Conservation (phyloP, 176 grass and related monocot genomes). For the Ampelocalamus luodianensis region DNA sequence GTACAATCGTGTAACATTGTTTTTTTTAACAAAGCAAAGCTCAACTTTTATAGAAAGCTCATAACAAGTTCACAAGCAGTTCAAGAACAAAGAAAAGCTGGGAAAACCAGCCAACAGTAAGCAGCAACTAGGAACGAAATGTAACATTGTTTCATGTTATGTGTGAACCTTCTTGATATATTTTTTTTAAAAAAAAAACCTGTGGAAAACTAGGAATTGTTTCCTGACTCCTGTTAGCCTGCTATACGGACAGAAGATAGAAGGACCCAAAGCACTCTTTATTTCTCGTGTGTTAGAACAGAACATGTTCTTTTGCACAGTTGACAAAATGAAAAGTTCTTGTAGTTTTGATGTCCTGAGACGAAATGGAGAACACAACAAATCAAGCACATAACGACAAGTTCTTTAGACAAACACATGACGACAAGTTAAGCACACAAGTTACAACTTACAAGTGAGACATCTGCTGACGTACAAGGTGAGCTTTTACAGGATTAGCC, state of each 20-base stretch:
- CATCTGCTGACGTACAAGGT: slow-evolving; percentile 31
- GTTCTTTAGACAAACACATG: not conserved
- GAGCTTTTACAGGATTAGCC: slow-evolving; percentile 39
- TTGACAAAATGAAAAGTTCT: not conserved
- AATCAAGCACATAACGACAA: slow-evolving; percentile 7
- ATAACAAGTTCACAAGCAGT: no score
- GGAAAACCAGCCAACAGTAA: no score
- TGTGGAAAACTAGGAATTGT: not conserved
- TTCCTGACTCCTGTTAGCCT: not conserved
- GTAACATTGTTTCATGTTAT: not conserved
- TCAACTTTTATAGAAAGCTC: no score
- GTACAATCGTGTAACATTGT: not conserved
- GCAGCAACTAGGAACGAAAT: no score
- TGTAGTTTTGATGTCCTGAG: not conserved
- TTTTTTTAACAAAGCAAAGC: no score
- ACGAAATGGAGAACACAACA: not conserved
- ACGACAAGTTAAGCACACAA: slow-evolving; percentile 21
- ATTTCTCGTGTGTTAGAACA: not conserved
- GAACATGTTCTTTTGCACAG: not conserved
- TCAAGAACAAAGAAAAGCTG: no score
- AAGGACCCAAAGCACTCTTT: not conserved
- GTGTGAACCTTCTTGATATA: not conserved
- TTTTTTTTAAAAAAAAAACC: not conserved
- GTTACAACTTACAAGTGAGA: not conserved
- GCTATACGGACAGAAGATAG: not conserved